Evolutionary conservation across 768 basidiomycete species (phyloP), one percentile per base, ranked within the genome.

Genomic region (Tephrocybe rancida): DNA sequence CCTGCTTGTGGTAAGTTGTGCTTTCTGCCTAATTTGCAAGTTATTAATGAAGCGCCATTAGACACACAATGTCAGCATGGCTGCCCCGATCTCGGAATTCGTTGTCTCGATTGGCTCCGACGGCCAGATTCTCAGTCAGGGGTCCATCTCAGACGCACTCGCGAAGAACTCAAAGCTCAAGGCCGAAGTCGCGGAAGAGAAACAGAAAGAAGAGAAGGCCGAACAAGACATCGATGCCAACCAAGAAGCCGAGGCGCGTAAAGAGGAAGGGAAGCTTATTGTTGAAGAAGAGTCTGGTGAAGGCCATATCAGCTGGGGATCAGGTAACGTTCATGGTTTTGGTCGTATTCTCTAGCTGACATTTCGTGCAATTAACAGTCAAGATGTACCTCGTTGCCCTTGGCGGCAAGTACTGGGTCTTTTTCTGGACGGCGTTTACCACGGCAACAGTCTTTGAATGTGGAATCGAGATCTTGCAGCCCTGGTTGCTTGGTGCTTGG

Each of bases 1-100:
- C 41, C 76, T 97, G 34, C 77, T 98, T 18, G 94, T 96, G 42
- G 83, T 84, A 54, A 48, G 78, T 66, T 18, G n/a, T 38, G 46
- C n/a, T 43, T 27, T 5, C 24, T 22, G 42, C 16, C 14, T 8
- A 26, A 16, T 32, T 41, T 19, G 32, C 2, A 3, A 18, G 1
- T 14, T 11, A 19, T 22, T 29, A 22, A 3, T 19, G 21, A 22
- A 5, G 7, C n/a, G 1, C 22, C 42, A 9, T 16, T 38, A 79
- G 79, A 77, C 77, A 0, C 77, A 79, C 56, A 77, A 78, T 53
- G 73, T 87, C 14, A 76, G 76, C 5, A 69, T 87, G 62, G 70
- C 75, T 0, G 67, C 69, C 7, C 74, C 81, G 1, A 72, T 85
- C 5, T 81, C 85, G 0, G 74, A 77, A 14, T 81, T 79, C 50